phyloP scores from a whole-genome alignment of 768 basidiomycete genomes.

The Russula ochroleuca region DNA sequence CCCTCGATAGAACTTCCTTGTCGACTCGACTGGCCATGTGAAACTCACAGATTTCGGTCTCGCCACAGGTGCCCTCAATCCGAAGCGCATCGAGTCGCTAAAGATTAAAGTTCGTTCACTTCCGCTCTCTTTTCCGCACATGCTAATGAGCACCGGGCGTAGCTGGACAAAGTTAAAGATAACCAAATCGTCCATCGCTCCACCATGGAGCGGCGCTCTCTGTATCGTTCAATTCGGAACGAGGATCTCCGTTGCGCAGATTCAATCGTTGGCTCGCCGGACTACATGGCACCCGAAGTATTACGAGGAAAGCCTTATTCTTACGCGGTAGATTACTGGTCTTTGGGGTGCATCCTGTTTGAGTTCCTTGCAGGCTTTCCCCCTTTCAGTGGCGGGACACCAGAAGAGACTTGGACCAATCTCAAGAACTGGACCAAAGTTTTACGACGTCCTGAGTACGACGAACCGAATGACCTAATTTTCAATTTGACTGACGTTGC shows the following conservation, averaged over 20 bases:
- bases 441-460: slow-evolving; percentile 88
- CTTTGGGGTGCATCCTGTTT: slow-evolving; percentile 95
- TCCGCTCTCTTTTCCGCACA: neutral
- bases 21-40: slow-evolving; percentile 93
- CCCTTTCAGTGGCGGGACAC: slow-evolving; percentile 92
- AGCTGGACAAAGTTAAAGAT: slow-evolving; percentile 97
- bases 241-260: slow-evolving; percentile 93
- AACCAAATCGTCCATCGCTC: slow-evolving; percentile 84
- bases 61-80: slow-evolving; percentile 93
- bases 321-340: slow-evolving; percentile 98
- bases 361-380: slow-evolving; percentile 97
- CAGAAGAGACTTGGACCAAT: slow-evolving; percentile 99
- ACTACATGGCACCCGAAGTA: slow-evolving; percentile 98
- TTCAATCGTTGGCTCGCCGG: slow-evolving; percentile 95
- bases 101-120: slow-evolving; percentile 69
- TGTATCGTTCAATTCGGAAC: slow-evolving; percentile 88
- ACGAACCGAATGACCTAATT: slow-evolving; percentile 91
- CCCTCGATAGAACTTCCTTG: slow-evolving; percentile 79
- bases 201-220: slow-evolving; percentile 89
- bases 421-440: slow-evolving; percentile 97
- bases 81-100: slow-evolving; percentile 88
- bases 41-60: slow-evolving; percentile 97
- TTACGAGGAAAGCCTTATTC: slow-evolving; percentile 92
- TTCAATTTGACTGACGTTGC: slow-evolving; percentile 93
- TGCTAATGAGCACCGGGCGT: slow-evolving; percentile 16